Evolutionary conservation across 306 rosid genomes (phyloP).

Genomic region (Inga oerstediana): DNA sequence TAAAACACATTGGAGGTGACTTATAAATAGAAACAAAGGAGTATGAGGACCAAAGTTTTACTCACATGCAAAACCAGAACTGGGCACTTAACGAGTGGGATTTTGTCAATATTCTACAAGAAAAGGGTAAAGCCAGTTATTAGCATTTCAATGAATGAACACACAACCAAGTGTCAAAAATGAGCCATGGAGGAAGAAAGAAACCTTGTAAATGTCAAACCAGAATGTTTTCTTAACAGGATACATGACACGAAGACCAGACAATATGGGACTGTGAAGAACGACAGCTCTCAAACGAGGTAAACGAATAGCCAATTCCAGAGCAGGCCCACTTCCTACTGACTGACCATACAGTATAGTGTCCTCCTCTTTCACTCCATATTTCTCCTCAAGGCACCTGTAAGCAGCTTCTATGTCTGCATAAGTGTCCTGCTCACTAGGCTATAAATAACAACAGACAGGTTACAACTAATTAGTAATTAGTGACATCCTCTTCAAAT

Average conservation of each 20-base stretch:
- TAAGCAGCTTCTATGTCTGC: conserved; percentile 76
- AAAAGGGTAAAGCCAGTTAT: conserved; percentile 14
- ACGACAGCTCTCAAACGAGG: conserved; percentile 57
- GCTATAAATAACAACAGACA: conserved; percentile 34
- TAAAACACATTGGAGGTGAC: too few species aligned
- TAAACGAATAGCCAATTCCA: conserved; percentile 58
- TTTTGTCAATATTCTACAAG: conserved; percentile 69
- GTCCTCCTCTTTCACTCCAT: conserved; percentile 68
- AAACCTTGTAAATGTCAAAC: conserved; percentile 77
- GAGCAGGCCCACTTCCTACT: conserved; percentile 72
- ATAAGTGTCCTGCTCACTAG: conserved; percentile 78
- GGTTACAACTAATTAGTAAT: conserved; percentile 1
- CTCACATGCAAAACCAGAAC: conserved; percentile 73
- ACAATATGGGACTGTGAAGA: conserved; percentile 67
- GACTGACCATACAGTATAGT: conserved; percentile 65
- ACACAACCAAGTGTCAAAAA: background rate
- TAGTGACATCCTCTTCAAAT: conserved; percentile 2
- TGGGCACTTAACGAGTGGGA: conserved; percentile 57
- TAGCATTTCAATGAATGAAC: background rate
- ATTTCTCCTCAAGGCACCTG: conserved; percentile 59
- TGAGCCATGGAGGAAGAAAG: background rate
- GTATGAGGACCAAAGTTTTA: background rate
- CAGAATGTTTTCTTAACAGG: conserved; percentile 65
- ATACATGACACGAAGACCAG: conserved; percentile 73
- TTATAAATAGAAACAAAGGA: too few species aligned